Conservation (phyloP, 305 asterid genomes). For the Rubia tinctorum region DNA sequence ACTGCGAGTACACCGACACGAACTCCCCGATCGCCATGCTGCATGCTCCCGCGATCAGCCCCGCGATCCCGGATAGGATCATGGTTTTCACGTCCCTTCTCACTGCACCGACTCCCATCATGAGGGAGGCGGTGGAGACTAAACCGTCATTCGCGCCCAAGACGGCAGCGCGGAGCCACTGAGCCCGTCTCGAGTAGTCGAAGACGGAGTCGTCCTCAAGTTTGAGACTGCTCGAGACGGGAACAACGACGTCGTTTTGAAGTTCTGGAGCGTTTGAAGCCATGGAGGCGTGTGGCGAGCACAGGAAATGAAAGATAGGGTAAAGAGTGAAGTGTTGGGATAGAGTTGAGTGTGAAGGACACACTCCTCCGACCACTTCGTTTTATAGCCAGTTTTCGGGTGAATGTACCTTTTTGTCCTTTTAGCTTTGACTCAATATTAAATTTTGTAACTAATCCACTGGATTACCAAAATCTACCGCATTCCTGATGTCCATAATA, state of each 20-base stretch:
- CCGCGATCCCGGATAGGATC: constrained; percentile 62
- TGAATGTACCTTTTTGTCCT: no score
- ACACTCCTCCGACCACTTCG: constrained; percentile 15
- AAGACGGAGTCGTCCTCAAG: constrained; percentile 12
- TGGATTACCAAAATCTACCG: neutral
- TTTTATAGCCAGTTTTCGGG: constrained; percentile 17
- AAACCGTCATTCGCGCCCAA: constrained; percentile 78
- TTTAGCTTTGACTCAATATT: no score
- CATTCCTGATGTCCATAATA: neutral
- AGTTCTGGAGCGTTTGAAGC: neutral
- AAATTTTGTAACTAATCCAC: neutral
- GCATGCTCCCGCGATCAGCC: constrained; percentile 61
- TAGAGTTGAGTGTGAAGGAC: constrained; percentile 21
- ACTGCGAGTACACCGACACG: constrained; percentile 58
- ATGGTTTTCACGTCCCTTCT: constrained; percentile 43
- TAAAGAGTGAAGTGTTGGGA: neutral
- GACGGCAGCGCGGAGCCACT: constrained; percentile 79
- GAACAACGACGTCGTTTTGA: neutral
- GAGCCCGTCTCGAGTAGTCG: constrained; percentile 56
- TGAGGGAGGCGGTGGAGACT: constrained; percentile 55
- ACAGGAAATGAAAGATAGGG: neutral
- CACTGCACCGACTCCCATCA: constrained; percentile 72
- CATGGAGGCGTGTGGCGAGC: constrained; percentile 16
- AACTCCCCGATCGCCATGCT: constrained; percentile 86
- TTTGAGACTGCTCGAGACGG: neutral